Evolutionary conservation across 2,329 filamentous ascomycete species (phyloP).

Genomic region (Colletotrichum shisoi): DNA sequence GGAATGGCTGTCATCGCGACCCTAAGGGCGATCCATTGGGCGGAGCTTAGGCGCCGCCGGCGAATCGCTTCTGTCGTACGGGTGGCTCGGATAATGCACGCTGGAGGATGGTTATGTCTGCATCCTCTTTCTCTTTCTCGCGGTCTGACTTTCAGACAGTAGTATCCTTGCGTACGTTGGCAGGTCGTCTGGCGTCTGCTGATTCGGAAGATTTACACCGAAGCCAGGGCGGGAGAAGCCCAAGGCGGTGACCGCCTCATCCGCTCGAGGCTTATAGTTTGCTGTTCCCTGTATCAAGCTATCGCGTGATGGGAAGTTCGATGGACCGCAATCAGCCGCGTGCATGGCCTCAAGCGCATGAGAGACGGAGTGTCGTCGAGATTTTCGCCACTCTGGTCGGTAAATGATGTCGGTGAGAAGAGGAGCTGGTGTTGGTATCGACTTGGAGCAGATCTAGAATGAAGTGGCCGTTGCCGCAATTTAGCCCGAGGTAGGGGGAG

Average conservation of each 20-base stretch:
- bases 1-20: background rate
- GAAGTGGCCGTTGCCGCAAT: background rate
- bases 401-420: conserved; percentile 7
- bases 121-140: background rate
- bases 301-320: background rate
- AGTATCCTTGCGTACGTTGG: background rate
- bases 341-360: background rate
- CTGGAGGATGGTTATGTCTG: background rate
- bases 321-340: background rate
- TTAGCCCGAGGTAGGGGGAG: background rate
- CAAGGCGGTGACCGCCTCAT: background rate
- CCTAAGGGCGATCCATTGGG: background rate
- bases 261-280: background rate
- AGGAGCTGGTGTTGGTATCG: background rate
- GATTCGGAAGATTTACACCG: background rate
- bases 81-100: background rate
- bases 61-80: background rate
- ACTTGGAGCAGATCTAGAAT: background rate
- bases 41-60: conserved; percentile 5
- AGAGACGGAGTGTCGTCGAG: background rate
- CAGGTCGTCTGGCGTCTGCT: background rate
- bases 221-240: background rate
- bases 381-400: background rate
- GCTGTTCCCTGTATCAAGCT: conserved; percentile 3
- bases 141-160: background rate